Evolutionary conservation across 345 rosid species (phyloP), one percentile per base, ranked within the genome.

Genomic region (Eucalyptus pauciflora): DNA sequence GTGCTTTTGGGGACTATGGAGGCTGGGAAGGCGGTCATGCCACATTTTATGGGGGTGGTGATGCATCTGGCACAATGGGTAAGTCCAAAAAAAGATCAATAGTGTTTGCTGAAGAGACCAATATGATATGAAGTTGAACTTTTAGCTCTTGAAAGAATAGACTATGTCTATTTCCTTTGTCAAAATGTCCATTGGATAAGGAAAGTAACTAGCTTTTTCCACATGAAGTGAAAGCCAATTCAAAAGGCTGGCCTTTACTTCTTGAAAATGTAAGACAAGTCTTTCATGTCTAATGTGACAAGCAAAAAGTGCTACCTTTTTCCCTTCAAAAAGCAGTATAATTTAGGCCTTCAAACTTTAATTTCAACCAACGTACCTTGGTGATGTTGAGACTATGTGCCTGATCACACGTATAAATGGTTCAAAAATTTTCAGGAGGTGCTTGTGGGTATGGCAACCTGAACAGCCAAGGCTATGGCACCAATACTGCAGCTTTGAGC

Each of bases 21-120:
- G 97, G 97, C 14, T 96, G 99, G 98, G 89, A 94, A 92, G 76
- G 96, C 62, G 97, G 94, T 20, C 97, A 95, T 88, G 98, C 97
- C 62, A 96, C 98, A 10, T 96, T 96, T 90, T 96, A 96, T 86
- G 98, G 98, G 22, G 98, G 97, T 9, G 96, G 94, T 3, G 98
- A 96, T 85, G 98, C 98, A 83, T 95, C 98, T 48, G 96, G 97
- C 93, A 96, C 98, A 41, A 96, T 96, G 97, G 97, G 98, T 95
- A 88, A 43, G 95, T 90, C n/a, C 10, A 15, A 50, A 13, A 31
- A 27, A 12, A 33, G 56, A 14, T 49, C 12, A 11, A 43, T 37
- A 83, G 13, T 3, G 49, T 64, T 7, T 31, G 49, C 85, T 64
- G 76, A 1, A n/a, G 8, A n/a, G 37, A 64, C 76, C 37, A 64